These are phyloP conservation scores for Hypholoma fasciculare DNA, from an alignment of 768 basidiomycete genomes.

Conservation along the genomic window DNA sequence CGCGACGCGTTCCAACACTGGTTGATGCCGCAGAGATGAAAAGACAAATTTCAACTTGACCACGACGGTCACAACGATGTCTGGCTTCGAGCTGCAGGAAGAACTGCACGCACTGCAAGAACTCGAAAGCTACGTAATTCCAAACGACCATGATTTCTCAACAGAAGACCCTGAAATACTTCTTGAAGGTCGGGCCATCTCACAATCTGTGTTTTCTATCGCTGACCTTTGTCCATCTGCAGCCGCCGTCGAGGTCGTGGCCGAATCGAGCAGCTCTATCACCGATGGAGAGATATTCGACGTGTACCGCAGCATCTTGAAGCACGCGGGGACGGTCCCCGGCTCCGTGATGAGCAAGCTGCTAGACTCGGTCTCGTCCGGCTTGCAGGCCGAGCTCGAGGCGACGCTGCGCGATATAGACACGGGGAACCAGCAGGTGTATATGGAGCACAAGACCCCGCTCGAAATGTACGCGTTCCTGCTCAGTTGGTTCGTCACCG, in stretches of 20 bases:
- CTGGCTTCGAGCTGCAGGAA: slow-evolving; percentile 74
- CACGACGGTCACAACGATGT: slow-evolving; percentile 3
- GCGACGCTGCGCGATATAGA: slow-evolving; percentile 69
- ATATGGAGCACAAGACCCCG: slow-evolving; percentile 63
- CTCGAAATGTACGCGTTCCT: slow-evolving; percentile 94
- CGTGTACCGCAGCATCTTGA: slow-evolving; percentile 79
- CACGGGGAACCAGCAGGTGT: slow-evolving; percentile 61
- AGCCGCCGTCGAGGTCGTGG: slow-evolving; percentile 84
- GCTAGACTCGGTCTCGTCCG: slow-evolving; percentile 83
- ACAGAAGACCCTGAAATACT: slow-evolving; percentile 54
- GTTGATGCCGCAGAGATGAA: no score
- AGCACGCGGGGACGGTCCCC: slow-evolving; percentile 63
- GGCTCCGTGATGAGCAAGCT: slow-evolving; percentile 78
- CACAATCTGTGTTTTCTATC: background rate
- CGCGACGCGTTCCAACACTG: slow-evolving; percentile 8
- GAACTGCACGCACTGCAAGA: slow-evolving; percentile 70
- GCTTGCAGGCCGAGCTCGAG: slow-evolving; percentile 72
- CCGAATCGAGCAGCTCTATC: slow-evolving; percentile 74
- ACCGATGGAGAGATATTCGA: slow-evolving; percentile 72
- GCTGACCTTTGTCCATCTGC: slow-evolving; percentile 11
- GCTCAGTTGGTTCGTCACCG: slow-evolving; percentile 85
- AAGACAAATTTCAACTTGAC: background rate
- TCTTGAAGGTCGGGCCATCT: slow-evolving; percentile 52
- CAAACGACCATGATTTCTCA: slow-evolving; percentile 64
- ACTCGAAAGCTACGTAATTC: slow-evolving; percentile 60